Evolutionary conservation across 2,329 filamentous ascomycete genomes (phyloP).

Genomic region (Mycogone perniciosa): DNA sequence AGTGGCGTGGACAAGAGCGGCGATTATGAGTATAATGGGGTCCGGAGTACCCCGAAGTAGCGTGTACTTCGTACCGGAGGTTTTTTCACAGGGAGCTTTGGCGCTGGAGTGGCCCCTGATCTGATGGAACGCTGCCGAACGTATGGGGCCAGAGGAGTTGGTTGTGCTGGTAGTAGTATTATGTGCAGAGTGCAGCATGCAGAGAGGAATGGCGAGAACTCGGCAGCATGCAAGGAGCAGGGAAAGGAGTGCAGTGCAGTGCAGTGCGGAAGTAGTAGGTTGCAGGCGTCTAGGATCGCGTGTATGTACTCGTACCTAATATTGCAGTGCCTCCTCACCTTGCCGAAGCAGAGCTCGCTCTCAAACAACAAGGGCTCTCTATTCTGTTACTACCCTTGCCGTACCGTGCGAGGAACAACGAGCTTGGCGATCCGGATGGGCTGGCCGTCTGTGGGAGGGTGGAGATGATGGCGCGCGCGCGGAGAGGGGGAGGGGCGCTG

Average conservation of each 20-base stretch:
- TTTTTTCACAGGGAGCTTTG: background rate
- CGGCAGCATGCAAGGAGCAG: constrained; percentile 13
- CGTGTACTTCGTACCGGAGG: background rate
- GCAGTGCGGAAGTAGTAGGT: background rate
- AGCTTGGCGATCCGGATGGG: constrained; percentile 13
- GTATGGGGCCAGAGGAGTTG: constrained; percentile 5
- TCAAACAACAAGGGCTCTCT: background rate
- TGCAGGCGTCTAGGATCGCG: no score
- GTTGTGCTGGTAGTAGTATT: background rate
- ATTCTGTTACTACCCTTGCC: constrained; percentile 1
- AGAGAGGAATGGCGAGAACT: background rate
- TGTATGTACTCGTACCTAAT: no score
- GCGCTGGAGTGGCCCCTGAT: background rate
- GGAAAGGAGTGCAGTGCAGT: constrained; percentile 3
- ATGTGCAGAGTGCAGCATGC: background rate
- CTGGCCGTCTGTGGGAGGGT: constrained; percentile 12
- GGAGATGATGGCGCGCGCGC: constrained; percentile 3
- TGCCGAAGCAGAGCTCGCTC: no score
- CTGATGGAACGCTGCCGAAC: constrained; percentile 1
- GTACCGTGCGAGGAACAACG: constrained; percentile 7
- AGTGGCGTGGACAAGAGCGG: constrained; percentile 7
- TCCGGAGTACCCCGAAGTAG: constrained; percentile 14
- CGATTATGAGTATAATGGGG: constrained; percentile 7
- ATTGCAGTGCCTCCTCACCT: no score
- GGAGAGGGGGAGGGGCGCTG: background rate